Conservation (phyloP, 768 basidiomycete species). For the Boletus speciosus region DNA sequence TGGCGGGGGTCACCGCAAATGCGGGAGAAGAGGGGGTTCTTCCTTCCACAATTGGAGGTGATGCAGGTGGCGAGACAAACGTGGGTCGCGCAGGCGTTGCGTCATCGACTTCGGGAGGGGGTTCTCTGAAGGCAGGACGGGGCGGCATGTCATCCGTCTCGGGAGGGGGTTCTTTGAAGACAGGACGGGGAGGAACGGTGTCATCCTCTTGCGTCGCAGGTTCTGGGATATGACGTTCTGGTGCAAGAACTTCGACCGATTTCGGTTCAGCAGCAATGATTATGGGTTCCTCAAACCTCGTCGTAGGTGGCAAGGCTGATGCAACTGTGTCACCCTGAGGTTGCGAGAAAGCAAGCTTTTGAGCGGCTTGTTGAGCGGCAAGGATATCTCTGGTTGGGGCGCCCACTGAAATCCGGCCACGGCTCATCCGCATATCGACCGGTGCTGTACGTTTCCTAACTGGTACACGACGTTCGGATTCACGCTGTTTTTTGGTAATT, state of each 20-base stretch:
- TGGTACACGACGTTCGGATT: conserved; percentile 82
- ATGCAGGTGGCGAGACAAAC: conserved; percentile 22
- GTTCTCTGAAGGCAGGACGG: conserved; percentile 58
- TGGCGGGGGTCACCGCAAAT: conserved; percentile 41
- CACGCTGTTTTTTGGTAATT: conserved; percentile 80
- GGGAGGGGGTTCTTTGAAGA: conserved; percentile 63
- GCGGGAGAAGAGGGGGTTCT: conserved; percentile 28
- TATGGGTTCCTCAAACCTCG: conserved; percentile 18
- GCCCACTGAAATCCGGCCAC: conserved; percentile 70
- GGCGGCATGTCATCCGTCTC: conserved; percentile 29
- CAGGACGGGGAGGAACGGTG: conserved; percentile 35
- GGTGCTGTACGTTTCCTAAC: conserved; percentile 82
- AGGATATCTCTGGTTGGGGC: conserved; percentile 68
- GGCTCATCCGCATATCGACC: conserved; percentile 83
- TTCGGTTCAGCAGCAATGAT: conserved; percentile 17
- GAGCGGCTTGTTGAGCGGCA: conserved; percentile 63
- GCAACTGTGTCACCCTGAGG: conserved; percentile 13
- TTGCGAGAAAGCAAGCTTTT: conserved; percentile 41
- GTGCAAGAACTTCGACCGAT: conserved; percentile 2
- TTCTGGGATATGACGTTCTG: conserved; percentile 1
- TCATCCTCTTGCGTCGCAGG: conserved; percentile 13
- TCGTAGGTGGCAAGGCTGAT: conserved; percentile 13
- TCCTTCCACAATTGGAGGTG: conserved; percentile 26
- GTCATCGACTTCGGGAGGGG: conserved; percentile 56
- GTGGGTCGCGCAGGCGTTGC: conserved; percentile 13